A percentile compares a stretch with the other conserved stretches of the same genome.
phyloP scores from a whole-genome alignment of 495 filamentous ascomycete genomes.

The Penicillium alfredii region DNA sequence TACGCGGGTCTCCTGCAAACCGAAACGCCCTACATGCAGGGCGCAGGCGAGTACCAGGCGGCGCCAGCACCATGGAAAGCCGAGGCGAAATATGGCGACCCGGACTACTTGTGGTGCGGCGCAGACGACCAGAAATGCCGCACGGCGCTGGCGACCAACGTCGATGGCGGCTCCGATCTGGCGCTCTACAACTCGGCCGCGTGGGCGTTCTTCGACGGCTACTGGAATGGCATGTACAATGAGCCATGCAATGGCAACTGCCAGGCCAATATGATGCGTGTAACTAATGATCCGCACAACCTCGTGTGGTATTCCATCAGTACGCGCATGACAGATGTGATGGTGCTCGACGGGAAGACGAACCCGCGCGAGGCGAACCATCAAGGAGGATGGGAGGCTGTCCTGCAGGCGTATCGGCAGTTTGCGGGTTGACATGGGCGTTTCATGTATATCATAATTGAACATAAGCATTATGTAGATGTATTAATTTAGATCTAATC shows the following conservation, averaged over 20 bases:
- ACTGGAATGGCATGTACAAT: constrained; percentile 29
- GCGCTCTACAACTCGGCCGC: constrained; percentile 49
- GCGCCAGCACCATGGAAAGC: constrained; percentile 42
- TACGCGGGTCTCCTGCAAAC: constrained; percentile 40
- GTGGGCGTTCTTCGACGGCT: constrained; percentile 48
- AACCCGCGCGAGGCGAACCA: constrained; percentile 36
- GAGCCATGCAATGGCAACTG: constrained; percentile 35
- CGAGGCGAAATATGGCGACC: constrained; percentile 35
- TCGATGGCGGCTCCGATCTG: constrained; percentile 41
- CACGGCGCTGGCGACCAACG: constrained; percentile 31
- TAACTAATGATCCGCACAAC: constrained; percentile 23
- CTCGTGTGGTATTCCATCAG: constrained; percentile 39
- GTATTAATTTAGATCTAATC: no score
- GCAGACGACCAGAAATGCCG: constrained; percentile 33
- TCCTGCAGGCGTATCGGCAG: constrained; percentile 41
- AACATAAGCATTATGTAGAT: constrained; percentile 8
- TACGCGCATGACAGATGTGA: constrained; percentile 38
- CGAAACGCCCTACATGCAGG: constrained; percentile 46
- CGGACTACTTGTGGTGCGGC: constrained; percentile 34
- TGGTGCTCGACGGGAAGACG: constrained; percentile 30
- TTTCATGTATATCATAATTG: constrained; percentile 6
- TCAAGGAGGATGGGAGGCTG: constrained; percentile 50
- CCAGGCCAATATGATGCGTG: constrained; percentile 40
- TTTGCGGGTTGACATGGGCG: constrained; percentile 14
- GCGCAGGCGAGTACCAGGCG: constrained; percentile 22